Base-by-base conservation (phyloP, 2,329 filamentous ascomycete species). In the Metarhizium robertsii region DNA sequence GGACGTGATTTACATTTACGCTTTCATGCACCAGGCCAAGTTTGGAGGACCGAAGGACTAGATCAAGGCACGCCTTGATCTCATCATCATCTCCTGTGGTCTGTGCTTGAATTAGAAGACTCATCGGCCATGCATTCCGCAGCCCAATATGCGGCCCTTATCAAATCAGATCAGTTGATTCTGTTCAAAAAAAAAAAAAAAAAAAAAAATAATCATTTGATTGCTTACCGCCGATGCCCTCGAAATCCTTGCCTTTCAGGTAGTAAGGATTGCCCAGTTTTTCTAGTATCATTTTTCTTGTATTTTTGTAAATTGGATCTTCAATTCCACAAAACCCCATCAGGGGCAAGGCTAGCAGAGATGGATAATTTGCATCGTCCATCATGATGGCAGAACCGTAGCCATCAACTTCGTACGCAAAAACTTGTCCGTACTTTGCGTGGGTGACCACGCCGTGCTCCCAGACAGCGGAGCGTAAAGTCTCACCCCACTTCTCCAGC, bases 81-180 rank as follows among this genome's bases (percentile, higher is more conserved):
- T 99, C 94, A 0, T 79, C 76, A 58, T 96, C 92, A 56, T 92
- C 79, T 52, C 92, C 80, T 6, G 85, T 87, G 0, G 94, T 99
- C 79, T 94, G 90, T 2, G 90, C 90, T 71, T 96, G 92, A 20
- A 96, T 82, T 8, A 99, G 78, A 59, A 96, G 75, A 67, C 89
- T 94, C 91, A 99, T 97, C 0, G 94, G 94, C 94, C 94, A 99
- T 7, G 92, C 94, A 61, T 96, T 89, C 63, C 82, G 76, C n/a
- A 95, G 74, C 0, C 94, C 94, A 61, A 96, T 87, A 65, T 84
- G 83, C 6, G 81, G 82, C 4, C 81, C 81, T 70, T 34, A 18
- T 43, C 2, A 45, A 47, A 11, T n/a, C 6, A n/a, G 34, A 53
- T 65, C 51, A 64, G 61, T 46, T 36, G 7, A 18, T n/a, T 43